phyloP scores from a whole-genome alignment of 306 rosid genomes.

The Chamaecrista fasciculata region DNA sequence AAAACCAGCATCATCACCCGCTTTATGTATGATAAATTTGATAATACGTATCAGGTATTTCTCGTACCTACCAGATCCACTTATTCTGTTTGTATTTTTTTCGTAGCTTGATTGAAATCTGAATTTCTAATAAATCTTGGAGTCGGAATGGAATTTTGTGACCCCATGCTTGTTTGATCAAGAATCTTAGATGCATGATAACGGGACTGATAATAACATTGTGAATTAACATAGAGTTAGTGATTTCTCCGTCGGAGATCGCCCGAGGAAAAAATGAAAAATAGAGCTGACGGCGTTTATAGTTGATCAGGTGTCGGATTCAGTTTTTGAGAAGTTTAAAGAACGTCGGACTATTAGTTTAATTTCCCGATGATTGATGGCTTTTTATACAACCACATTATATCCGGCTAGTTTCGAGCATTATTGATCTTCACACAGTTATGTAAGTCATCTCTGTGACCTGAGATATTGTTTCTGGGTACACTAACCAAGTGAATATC shows the following conservation, averaged over 20 bases:
- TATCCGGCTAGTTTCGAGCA: neutral
- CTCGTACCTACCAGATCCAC: slow-evolving; percentile 33
- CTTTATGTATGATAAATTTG: slow-evolving; percentile 67
- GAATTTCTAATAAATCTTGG: neutral
- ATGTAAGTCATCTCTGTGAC: neutral
- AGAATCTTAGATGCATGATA: neutral
- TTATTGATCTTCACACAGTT: neutral
- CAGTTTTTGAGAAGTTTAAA: neutral
- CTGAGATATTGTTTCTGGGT: neutral
- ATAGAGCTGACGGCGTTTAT: neutral
- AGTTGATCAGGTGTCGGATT: neutral
- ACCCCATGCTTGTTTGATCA: neutral
- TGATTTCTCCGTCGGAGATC: neutral
- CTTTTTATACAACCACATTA: neutral
- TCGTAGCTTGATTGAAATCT: neutral
- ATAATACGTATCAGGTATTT: slow-evolving; percentile 59
- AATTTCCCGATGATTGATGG: neutral
- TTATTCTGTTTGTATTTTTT: neutral
- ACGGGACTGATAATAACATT: neutral
- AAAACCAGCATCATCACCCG: slow-evolving; percentile 68
- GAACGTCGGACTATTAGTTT: neutral
- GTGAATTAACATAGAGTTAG: neutral
- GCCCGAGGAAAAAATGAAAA: neutral
- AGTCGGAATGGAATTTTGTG: neutral
- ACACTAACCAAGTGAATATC: neutral